phyloP scores from a whole-genome alignment of 495 filamentous ascomycete species.

The Aspergillus indologenus region DNA sequence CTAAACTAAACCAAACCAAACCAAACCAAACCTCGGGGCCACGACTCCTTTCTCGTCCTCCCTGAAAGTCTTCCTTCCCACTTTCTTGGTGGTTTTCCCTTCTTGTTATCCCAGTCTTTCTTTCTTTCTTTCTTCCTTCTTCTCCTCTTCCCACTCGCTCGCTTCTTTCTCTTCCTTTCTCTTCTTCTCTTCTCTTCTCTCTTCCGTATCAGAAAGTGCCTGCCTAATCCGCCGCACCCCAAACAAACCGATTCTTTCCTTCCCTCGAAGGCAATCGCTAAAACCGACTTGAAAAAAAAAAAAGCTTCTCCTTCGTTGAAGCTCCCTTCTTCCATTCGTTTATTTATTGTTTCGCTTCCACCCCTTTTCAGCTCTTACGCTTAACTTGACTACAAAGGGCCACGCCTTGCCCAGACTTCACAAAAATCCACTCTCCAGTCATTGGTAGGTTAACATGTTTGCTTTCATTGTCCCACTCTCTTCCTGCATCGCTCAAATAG shows the following conservation, averaged over 20 bases:
- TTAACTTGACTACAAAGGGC: constrained; percentile 10
- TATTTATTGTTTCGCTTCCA: constrained; percentile 29
- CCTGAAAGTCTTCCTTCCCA: constrained; percentile 25
- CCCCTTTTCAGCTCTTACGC: constrained; percentile 16
- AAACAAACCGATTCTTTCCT: constrained; percentile 11
- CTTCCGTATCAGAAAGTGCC: constrained; percentile 12
- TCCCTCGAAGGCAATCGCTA: constrained; percentile 12
- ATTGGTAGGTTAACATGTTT: constrained; percentile 22
- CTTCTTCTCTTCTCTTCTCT: constrained; percentile 21
- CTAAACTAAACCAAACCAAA: too few relatives aligned
- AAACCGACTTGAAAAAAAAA: too few relatives aligned
- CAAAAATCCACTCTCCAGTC: constrained; percentile 18
- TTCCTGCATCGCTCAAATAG: constrained; percentile 7
- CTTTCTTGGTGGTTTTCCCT: constrained; percentile 12
- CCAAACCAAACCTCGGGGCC: constrained; percentile 27
- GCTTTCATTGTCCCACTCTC: constrained; percentile 12
- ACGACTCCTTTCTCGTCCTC: constrained; percentile 39
- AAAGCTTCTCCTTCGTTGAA: background rate
- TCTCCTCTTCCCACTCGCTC: constrained; percentile 48
- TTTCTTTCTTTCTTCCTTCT: too few relatives aligned
- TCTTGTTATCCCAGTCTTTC: constrained; percentile 24
- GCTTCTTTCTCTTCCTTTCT: constrained; percentile 38
- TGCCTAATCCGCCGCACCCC: constrained; percentile 13
- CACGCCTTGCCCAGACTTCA: constrained; percentile 6
- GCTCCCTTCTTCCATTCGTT: constrained; percentile 9